phyloP scores from a whole-genome alignment of 441 rosid genomes.

The Breynia disticha region DNA sequence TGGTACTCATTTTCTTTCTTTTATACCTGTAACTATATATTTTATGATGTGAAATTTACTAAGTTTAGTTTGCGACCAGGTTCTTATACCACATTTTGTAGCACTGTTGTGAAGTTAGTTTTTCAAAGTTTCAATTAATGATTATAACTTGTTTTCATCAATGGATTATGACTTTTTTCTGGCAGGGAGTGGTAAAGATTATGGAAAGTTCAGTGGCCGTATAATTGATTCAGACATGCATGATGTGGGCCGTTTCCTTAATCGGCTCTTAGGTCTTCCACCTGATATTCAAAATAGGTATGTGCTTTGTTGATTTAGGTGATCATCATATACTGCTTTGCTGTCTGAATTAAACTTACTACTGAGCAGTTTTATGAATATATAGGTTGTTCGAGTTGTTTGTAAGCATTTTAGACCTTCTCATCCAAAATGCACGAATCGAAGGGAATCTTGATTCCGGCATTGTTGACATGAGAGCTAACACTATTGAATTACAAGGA shows the following conservation, averaged over 20 bases:
- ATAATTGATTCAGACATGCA: slow-evolving; percentile 99
- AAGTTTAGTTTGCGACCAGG: too few species aligned
- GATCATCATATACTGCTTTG: neutral
- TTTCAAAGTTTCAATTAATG: too few species aligned
- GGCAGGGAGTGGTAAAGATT: slow-evolving; percentile 75
- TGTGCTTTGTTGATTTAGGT: too few species aligned
- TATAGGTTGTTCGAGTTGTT: slow-evolving; percentile 92
- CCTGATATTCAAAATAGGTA: slow-evolving; percentile 95
- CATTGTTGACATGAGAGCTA: slow-evolving; percentile 94
- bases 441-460: slow-evolving; percentile 96
- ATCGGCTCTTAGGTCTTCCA: slow-evolving; percentile 92
- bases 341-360: slow-evolving; percentile 8
- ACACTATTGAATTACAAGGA: slow-evolving; percentile 64
- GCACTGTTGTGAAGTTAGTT: too few species aligned
- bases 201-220: slow-evolving; percentile 76
- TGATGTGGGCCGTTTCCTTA: slow-evolving; percentile 93
- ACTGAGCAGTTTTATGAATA: slow-evolving; percentile 15
- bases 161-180: slow-evolving; percentile 11
- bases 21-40: too few species aligned
- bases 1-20: slow-evolving; percentile 33
- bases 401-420: slow-evolving; percentile 80
- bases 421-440: slow-evolving; percentile 85
- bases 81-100: too few species aligned
- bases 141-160: neutral
- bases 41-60: too few species aligned